Conservation (phyloP, 2,329 filamentous ascomycete genomes). For the Sclerotinia minor region DNA sequence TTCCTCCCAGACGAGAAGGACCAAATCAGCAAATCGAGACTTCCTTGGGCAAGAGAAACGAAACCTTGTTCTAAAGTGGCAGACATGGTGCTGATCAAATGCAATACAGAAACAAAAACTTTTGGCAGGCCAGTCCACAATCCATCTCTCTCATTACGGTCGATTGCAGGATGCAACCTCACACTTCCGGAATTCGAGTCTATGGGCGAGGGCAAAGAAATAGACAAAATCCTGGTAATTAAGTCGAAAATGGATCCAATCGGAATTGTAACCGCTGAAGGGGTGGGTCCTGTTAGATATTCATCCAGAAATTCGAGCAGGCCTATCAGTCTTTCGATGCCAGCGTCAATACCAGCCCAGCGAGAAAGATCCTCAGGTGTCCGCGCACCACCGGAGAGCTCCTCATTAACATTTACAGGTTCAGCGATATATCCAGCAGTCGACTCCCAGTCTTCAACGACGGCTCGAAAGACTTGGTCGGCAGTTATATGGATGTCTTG, state of each 20-base stretch:
- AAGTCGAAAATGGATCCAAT: constrained; percentile 69
- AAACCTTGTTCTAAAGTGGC: constrained; percentile 59
- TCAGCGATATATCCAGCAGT: constrained; percentile 52
- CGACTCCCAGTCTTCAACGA: constrained; percentile 81
- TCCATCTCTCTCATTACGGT: constrained; percentile 77
- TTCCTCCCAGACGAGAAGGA: constrained; percentile 63
- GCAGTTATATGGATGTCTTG: constrained; percentile 68
- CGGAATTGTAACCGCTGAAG: constrained; percentile 64
- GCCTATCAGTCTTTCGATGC: constrained; percentile 66
- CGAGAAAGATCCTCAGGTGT: constrained; percentile 55
- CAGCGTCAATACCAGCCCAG: constrained; percentile 76
- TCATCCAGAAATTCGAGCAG: constrained; percentile 65
- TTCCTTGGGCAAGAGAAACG: constrained; percentile 60
- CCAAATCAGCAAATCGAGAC: constrained; percentile 71
- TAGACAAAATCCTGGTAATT: constrained; percentile 66
- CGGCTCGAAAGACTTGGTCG: constrained; percentile 74
- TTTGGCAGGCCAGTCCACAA: constrained; percentile 72
- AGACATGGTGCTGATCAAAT: constrained; percentile 59
- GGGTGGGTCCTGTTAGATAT: constrained; percentile 64
- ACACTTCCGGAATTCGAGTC: constrained; percentile 38
- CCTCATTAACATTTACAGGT: constrained; percentile 48
- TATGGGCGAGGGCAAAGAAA: constrained; percentile 52
- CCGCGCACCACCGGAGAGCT: constrained; percentile 51
- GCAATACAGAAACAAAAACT: constrained; percentile 71
- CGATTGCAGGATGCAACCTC: constrained; percentile 71